A percentile compares a stretch with the other conserved stretches of the same genome.
Conservation (phyloP, 345 rosid species). For the Gossypioides kirkii region DNA sequence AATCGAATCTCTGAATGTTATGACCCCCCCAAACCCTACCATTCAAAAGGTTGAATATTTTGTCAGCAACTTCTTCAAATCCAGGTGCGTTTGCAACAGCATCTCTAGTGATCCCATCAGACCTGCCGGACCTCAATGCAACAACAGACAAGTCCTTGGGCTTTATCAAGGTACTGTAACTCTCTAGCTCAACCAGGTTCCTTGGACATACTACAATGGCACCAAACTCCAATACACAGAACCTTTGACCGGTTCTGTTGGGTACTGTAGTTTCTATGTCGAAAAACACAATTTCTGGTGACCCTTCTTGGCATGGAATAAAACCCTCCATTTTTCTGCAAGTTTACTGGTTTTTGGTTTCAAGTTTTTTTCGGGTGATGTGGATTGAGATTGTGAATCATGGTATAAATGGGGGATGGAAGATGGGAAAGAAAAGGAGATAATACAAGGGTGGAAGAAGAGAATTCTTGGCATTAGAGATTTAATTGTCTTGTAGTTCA, state of each 20-base stretch:
- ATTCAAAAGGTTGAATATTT: constrained; percentile 52
- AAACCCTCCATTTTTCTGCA: constrained; percentile 27
- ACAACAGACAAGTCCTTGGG: constrained; percentile 66
- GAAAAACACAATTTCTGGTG: constrained; percentile 61
- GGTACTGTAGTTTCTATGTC: constrained; percentile 92
- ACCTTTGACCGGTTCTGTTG: constrained; percentile 47
- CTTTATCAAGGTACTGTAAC: constrained; percentile 63
- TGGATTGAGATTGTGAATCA: background rate
- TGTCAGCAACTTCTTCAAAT: constrained; percentile 66
- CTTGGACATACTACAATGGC: constrained; percentile 76
- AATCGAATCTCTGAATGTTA: constrained; percentile 80
- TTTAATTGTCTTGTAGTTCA: constrained; percentile 47
- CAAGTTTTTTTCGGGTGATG: background rate
- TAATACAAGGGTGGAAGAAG: constrained; percentile 6
- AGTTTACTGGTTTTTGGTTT: background rate
- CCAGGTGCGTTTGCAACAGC: constrained; percentile 57
- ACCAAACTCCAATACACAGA: constrained; percentile 78
- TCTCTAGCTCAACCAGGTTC: constrained; percentile 61
- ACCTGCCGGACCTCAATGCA: constrained; percentile 45
- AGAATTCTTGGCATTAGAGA: constrained; percentile 33
- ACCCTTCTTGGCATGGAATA: constrained; percentile 3
- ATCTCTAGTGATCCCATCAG: constrained; percentile 65
- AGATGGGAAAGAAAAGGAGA: background rate
- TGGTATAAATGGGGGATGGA: constrained; percentile 11
- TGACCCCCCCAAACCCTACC: constrained; percentile 98